Evolutionary conservation across 202 grass and related monocot genomes (phyloP).

Genomic region (Dendrocalamus latiflorus): DNA sequence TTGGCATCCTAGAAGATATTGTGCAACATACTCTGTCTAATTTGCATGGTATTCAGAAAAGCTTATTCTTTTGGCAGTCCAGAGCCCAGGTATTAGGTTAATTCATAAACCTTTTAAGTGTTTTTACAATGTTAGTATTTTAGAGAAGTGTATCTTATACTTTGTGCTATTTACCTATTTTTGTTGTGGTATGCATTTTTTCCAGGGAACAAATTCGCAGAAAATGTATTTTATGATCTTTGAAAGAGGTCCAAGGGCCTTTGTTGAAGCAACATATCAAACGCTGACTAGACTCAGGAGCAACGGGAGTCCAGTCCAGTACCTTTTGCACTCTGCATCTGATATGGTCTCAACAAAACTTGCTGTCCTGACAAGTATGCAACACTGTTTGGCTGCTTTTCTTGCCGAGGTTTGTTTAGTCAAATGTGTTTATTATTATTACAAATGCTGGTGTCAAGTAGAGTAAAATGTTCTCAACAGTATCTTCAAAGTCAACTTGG

Average conservation of each 20-base stretch:
- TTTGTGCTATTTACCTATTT: slow-evolving; percentile 7
- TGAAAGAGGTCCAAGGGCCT: slow-evolving; percentile 89
- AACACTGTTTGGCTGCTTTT: slow-evolving; percentile 64
- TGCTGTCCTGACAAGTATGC: slow-evolving; percentile 62
- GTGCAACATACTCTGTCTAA: slow-evolving; percentile 53
- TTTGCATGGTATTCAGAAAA: slow-evolving; percentile 87
- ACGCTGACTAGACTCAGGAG: slow-evolving; percentile 43
- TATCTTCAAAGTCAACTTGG: background rate
- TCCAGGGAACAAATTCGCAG: slow-evolving; percentile 68
- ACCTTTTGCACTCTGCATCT: slow-evolving; percentile 63
- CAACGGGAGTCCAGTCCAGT: slow-evolving; percentile 50
- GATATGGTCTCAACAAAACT: slow-evolving; percentile 75
- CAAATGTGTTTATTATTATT: no score
- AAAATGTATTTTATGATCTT: slow-evolving; percentile 95
- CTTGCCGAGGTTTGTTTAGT: slow-evolving; percentile 90
- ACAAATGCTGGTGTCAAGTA: slow-evolving; percentile 7
- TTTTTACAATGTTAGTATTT: background rate
- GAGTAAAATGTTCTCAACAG: background rate
- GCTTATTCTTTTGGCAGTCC: slow-evolving; percentile 78
- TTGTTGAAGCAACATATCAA: slow-evolving; percentile 55
- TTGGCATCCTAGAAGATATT: slow-evolving; percentile 74
- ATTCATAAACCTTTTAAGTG: background rate
- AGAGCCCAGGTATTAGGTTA: slow-evolving; percentile 57
- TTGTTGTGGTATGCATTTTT: slow-evolving; percentile 1
- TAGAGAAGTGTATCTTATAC: background rate